Evolutionary conservation across 2,329 filamentous ascomycete genomes (phyloP), one percentile per base, ranked within the genome.

Genomic region (Aquanectria penicillioides): DNA sequence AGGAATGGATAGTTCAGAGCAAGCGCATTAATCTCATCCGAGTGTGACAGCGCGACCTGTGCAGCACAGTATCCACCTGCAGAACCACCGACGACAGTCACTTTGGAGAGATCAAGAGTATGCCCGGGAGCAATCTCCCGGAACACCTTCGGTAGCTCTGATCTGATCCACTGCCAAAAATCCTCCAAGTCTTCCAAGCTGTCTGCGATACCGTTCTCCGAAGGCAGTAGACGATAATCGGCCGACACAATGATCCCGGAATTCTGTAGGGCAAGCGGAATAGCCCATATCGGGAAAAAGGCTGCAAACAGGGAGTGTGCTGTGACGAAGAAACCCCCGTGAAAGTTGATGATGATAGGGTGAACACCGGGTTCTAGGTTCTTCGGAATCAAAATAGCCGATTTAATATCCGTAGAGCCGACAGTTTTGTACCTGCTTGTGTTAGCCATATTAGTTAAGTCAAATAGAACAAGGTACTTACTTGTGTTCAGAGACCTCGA

Each of bases 131-230:
- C 46, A 6, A 44, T 57, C 3, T 59, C 9, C 11, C 56, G 7
- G 10, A 65, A 13, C 1, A 65, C 17, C 1, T 11, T 0, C 0
- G 53, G 37, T 0, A 73, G 47, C 0, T 46, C 23, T 1, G 34
- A 28, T 5, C 58, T 68, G 0, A 64, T 51, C 69, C 71, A 73
- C 15, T 64, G 57, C 69, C 71, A 73, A 1, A 64, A 66, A 34
- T 71, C 68, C 17, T 70, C 66, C 2, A 72, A 18, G 37, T 73
- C 71, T 3, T 66, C 66, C 0, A 71, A 57, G 0, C 69, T n/a
- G 17, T 73, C 71, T 0, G 62, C 63, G 1, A 69, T 46, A 3
- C 69, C 65, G 41, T 71, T 69, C 2, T 57, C 40, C 4, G 69
- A 63, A 3, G 71, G 71, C 2, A 68, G 46, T 0, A 73, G 62